Evolutionary conservation across 495 filamentous ascomycete genomes (phyloP).

Genomic region (Penicillium psychrofluorescens): DNA sequence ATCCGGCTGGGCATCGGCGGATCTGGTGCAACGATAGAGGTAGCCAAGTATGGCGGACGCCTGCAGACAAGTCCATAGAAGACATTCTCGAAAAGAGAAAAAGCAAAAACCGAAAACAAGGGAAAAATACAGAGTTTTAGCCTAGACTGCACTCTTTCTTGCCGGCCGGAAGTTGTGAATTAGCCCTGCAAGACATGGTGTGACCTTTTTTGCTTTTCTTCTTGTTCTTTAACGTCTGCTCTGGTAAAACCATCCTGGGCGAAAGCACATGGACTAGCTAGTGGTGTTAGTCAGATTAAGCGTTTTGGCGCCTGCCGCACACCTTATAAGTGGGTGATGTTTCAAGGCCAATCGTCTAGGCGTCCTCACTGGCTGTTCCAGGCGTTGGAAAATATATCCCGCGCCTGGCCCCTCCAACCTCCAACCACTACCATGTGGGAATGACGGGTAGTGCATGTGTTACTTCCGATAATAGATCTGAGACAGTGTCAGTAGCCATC

Average conservation of each 20-base stretch:
- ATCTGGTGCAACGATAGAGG: too few relatives aligned
- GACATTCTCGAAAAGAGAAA: neutral
- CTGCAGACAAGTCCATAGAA: too few relatives aligned
- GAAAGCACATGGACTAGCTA: neutral
- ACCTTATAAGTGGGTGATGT: constrained; percentile 8
- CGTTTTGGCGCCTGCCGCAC: constrained; percentile 12
- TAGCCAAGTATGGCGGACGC: too few relatives aligned
- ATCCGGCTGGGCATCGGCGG: too few relatives aligned
- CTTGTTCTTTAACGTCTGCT: neutral
- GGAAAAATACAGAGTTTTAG: neutral
- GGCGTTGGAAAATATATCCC: constrained; percentile 16
- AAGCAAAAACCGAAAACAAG: neutral
- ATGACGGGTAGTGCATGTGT: constrained; percentile 9
- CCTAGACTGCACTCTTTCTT: too few relatives aligned
- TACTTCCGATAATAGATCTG: constrained; percentile 36
- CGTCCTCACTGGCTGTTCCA: constrained; percentile 4
- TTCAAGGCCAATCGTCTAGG: constrained; percentile 15
- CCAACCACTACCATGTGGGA: constrained; percentile 11
- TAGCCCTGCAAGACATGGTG: constrained; percentile 10
- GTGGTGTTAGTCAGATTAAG: constrained; percentile 9
- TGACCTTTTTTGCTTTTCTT: neutral
- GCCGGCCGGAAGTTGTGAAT: neutral
- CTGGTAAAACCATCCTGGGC: too few relatives aligned
- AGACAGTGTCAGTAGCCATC: constrained; percentile 17
- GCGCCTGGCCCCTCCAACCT: constrained; percentile 3